Evolutionary conservation across 805 yeast species (phyloP), one percentile per base, ranked within the genome.

Genomic region (Wickerhamiella azyma): DNA sequence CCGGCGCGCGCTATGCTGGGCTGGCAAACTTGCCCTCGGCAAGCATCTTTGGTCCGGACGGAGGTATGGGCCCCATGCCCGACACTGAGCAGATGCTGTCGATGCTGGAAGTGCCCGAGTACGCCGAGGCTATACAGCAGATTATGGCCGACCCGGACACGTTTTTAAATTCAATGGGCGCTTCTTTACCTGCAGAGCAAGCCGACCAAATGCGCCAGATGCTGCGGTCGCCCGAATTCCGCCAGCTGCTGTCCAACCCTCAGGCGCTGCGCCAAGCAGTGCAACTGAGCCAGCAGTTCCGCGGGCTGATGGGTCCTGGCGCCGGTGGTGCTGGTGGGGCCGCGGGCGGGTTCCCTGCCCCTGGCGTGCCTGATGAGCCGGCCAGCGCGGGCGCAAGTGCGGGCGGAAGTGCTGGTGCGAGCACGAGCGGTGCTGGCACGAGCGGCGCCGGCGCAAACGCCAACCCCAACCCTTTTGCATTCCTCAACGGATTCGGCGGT

Each of bases 1-100:
- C 97, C 0, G 89, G 95, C 42, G 97, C 97, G 1, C 76, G 96
- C 46, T 92, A 86, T 59, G 96, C 97, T 2, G 98, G 98, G 1
- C 79, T 77, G 55, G 74, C 86, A 7, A 88, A 85, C 56, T 69
- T 92, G 63, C 97, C 98, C 5, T 72, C 83, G 2, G 85, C 85
- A 1, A 75, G 79, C 39, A 74, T 85, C 81, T 86, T 89, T 66
- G 96, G 96, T 1, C 88, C 95, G 24, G 96, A 88, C 62, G 94
- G 94, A 36, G 97, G 96, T 14, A 75, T 81, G 84, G 79, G 79
- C 37, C 75, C 74, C 39, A 66, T 79, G 55, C 88, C 94, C 10
- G 78, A 76, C 54, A 81, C 84, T 41, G 88, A 81, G 43, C 86
- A 83, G 51, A 60, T 89, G 64, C 67, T 76, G 30, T 68, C 71